Base-by-base conservation (phyloP, 2,329 filamentous ascomycete species). In the Macrophomina tecta region DNA sequence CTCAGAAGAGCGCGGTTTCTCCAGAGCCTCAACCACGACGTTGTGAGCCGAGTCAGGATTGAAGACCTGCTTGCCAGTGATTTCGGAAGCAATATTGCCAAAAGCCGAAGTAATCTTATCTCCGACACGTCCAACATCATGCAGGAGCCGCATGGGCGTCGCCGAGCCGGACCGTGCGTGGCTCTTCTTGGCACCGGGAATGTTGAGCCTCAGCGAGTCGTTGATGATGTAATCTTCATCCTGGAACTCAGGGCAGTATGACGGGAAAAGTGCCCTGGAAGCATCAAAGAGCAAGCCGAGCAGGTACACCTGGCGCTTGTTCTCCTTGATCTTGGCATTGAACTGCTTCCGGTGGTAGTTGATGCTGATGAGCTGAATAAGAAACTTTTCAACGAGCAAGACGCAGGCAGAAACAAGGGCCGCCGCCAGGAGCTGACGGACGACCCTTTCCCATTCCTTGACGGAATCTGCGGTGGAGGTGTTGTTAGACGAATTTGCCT, bases 11-110 rank as follows among this genome's bases (percentile, higher is more conserved):
- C 86, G 85, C 51, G 87, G 89, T 81, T 93, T 94, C 79, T 97
- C 94, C 38, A 98, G 84, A 8, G 94, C 95, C 76, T 96, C 89
- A 12, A 96, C 84, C 5, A 98, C 93, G 58, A 98, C 88, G 0
- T 93, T 95, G 77, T 97, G 94, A 0, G 94, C 90, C 5, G 93
- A 91, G 73, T 92, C 94, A 14, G 93, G 90, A 78, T 97, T 97
- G 82, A 98, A 97, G 28, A 97, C 91, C 74, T 97, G 89, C 81
- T 96, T 97, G 70, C 95, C 95, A 0, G 95, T 97, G 68, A 99
- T 94, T 74, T 98, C 95, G 2, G 92, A 92, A 1, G 95, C 94
- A 61, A 98, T 88, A 73, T 97, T 95, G 30, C 95, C 95, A 77
- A 98, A 96, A 0, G 90, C 91, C 1, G 93, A 94, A 0, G 94